Percentiles rank a stretch among this genome's conserved stretches.
Conservation (phyloP, 2,329 filamentous ascomycete species). For the Trichoderma simmonsii region DNA sequence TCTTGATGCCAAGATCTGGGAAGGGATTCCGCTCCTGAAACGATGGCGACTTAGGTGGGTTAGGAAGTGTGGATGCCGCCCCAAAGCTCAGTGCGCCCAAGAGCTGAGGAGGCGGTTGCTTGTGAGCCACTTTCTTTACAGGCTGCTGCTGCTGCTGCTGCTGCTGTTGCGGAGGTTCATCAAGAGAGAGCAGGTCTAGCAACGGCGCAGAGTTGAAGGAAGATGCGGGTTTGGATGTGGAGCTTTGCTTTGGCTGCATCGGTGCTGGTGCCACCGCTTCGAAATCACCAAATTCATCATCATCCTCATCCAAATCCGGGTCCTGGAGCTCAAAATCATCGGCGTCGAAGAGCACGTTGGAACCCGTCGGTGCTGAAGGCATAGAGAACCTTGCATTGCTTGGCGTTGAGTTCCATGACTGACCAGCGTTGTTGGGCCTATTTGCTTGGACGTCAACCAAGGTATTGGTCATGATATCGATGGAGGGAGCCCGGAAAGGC, state of each 20-base stretch:
- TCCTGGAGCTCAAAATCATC: conserved; percentile 49
- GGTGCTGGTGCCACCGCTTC: conserved; percentile 41
- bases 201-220: conserved; percentile 28
- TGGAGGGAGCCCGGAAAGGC: conserved; percentile 46
- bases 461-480: conserved; percentile 54
- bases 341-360: conserved; percentile 66
- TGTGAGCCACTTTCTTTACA: conserved; percentile 20
- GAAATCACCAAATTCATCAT: conserved; percentile 61
- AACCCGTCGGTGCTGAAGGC: conserved; percentile 32
- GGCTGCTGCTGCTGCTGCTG: conserved; percentile 22
- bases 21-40: conserved; percentile 55
- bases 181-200: conserved; percentile 42
- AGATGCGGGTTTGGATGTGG: neutral
- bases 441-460: conserved; percentile 39
- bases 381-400: conserved; percentile 24
- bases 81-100: conserved; percentile 31
- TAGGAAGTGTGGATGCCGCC: conserved; percentile 37
- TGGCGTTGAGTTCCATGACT: conserved; percentile 12
- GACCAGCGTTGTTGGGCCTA: neutral
- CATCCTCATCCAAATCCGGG: conserved; percentile 45
- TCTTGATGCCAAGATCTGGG: conserved; percentile 46
- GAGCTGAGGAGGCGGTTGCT: conserved; percentile 32
- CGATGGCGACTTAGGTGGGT: conserved; percentile 50
- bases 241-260: conserved; percentile 15
- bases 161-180: conserved; percentile 30